phyloP scores from a whole-genome alignment of 306 rosid species.

The Rosa persica region DNA sequence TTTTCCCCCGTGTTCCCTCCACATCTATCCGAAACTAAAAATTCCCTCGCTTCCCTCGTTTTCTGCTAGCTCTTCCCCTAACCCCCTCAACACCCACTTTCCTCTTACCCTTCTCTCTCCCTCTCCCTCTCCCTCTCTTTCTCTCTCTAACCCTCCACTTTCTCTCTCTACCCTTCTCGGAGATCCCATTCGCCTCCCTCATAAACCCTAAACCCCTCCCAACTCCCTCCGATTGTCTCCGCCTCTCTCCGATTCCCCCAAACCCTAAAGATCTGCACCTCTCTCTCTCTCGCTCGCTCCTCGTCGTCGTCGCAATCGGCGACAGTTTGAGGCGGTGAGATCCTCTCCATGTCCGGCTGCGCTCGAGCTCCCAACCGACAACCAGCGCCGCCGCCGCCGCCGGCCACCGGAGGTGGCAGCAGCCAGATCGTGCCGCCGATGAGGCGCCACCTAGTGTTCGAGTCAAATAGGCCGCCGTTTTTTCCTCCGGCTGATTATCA shows the following conservation, averaged over 20 bases:
- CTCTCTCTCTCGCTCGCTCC: neutral
- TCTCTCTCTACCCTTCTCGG: constrained; percentile 31
- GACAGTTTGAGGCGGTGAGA: neutral
- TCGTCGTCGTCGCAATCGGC: constrained; percentile 15
- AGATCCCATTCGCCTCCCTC: constrained; percentile 32
- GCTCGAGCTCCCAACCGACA: constrained; percentile 61
- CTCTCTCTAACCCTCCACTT: constrained; percentile 12
- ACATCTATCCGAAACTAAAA: constrained; percentile 92
- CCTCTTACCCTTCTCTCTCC: neutral
- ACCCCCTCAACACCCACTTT: constrained; percentile 21
- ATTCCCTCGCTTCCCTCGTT: constrained; percentile 99
- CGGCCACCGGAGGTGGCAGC: constrained; percentile 18
- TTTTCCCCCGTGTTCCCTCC: constrained; percentile 81
- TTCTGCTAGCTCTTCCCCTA: constrained; percentile 53
- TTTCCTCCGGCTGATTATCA: constrained; percentile 70
- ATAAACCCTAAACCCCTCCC: constrained; percentile 28
- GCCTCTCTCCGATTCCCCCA: constrained; percentile 22
- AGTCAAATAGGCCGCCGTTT: constrained; percentile 77
- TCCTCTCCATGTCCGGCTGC: constrained; percentile 57
- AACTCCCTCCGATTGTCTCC: neutral
- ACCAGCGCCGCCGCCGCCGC: constrained; percentile 37
- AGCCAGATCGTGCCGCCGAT: constrained; percentile 58
- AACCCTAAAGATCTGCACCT: constrained; percentile 20
- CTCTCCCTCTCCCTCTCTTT: too few species aligned
- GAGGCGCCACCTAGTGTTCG: constrained; percentile 70